phyloP scores from a whole-genome alignment of 345 rosid species.

The Litchi chinensis region DNA sequence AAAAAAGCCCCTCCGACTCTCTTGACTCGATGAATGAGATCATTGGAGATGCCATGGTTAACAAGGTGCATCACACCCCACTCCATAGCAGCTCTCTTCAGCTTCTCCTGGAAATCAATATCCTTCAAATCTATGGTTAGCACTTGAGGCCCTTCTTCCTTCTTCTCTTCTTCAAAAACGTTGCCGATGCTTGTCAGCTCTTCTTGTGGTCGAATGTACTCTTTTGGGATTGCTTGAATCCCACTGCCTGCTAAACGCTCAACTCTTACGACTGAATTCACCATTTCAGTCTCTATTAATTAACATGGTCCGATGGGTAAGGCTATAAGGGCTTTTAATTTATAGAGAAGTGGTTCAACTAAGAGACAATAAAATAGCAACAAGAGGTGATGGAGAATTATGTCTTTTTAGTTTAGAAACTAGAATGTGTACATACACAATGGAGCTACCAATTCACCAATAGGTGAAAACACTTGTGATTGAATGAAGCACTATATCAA shows the following conservation, averaged over 20 bases:
- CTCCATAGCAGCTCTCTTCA: conserved; percentile 61
- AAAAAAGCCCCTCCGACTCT: conserved; percentile 66
- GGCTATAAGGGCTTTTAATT: neutral
- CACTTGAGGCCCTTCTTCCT: conserved; percentile 73
- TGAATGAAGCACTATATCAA: no score
- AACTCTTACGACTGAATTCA: conserved; percentile 46
- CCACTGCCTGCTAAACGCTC: conserved; percentile 79
- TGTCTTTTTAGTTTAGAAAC: no score
- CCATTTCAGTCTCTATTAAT: conserved; percentile 19
- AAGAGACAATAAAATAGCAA: no score
- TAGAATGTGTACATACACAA: no score
- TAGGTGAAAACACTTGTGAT: no score
- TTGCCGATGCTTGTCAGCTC: conserved; percentile 70
- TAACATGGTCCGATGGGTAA: neutral
- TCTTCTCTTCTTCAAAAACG: conserved; percentile 77
- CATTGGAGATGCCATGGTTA: conserved; percentile 73
- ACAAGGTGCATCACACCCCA: conserved; percentile 98
- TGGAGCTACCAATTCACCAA: no score
- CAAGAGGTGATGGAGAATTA: no score
- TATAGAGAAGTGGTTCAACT: conserved; percentile 18
- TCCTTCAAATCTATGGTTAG: conserved; percentile 73
- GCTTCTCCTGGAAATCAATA: conserved; percentile 61
- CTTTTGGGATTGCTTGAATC: conserved; percentile 68
- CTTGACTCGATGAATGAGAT: conserved; percentile 65
- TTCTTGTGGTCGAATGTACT: conserved; percentile 74